A percentile compares a stretch with the other conserved stretches of the same genome.
Evolutionary conservation across 2,329 filamentous ascomycete species (phyloP).

Genomic region (Trichophyton mentagrophytes): DNA sequence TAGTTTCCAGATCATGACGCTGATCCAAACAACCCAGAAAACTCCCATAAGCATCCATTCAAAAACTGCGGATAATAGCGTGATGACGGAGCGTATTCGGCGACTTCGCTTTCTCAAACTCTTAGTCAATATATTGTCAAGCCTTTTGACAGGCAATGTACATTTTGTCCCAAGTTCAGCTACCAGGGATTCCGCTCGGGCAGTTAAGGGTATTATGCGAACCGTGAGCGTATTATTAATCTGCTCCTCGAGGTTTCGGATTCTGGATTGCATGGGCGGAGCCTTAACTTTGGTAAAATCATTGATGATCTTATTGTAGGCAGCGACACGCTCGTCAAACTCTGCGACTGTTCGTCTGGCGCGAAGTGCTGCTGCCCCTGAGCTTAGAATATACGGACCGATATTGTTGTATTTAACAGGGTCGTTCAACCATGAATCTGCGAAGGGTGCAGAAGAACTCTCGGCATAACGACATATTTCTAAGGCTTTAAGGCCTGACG

Average conservation of each 20-base stretch:
- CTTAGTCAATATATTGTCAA: slow-evolving; percentile 60
- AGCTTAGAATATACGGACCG: slow-evolving; percentile 33
- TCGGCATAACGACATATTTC: slow-evolving; percentile 60
- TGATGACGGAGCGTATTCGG: slow-evolving; percentile 61
- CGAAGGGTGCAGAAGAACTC: slow-evolving; percentile 18
- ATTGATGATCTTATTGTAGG: slow-evolving; percentile 34
- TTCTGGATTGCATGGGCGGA: slow-evolving; percentile 32
- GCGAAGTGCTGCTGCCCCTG: slow-evolving; percentile 43
- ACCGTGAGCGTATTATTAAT: slow-evolving; percentile 41
- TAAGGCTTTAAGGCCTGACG: slow-evolving; percentile 78
- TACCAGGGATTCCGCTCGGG: slow-evolving; percentile 67
- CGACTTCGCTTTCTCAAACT: slow-evolving; percentile 60
- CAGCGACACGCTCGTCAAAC: slow-evolving; percentile 34
- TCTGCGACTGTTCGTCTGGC: slow-evolving; percentile 38
- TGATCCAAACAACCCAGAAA: slow-evolving; percentile 90
- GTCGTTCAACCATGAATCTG: slow-evolving; percentile 18
- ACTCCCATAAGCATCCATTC: slow-evolving; percentile 81
- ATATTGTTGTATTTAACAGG: slow-evolving; percentile 19
- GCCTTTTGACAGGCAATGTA: slow-evolving; percentile 65
- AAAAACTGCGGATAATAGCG: slow-evolving; percentile 65
- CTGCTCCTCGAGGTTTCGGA: slow-evolving; percentile 33
- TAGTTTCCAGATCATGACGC: slow-evolving; percentile 64
- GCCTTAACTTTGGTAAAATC: slow-evolving; percentile 36
- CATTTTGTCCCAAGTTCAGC: slow-evolving; percentile 64
- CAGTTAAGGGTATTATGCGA: slow-evolving; percentile 54